A percentile compares a stretch with the other conserved stretches of the same genome.
These are phyloP conservation scores for Chrysoporthe puriensis DNA, from an alignment of 2,329 filamentous ascomycete species.

Conservation along the genomic window DNA sequence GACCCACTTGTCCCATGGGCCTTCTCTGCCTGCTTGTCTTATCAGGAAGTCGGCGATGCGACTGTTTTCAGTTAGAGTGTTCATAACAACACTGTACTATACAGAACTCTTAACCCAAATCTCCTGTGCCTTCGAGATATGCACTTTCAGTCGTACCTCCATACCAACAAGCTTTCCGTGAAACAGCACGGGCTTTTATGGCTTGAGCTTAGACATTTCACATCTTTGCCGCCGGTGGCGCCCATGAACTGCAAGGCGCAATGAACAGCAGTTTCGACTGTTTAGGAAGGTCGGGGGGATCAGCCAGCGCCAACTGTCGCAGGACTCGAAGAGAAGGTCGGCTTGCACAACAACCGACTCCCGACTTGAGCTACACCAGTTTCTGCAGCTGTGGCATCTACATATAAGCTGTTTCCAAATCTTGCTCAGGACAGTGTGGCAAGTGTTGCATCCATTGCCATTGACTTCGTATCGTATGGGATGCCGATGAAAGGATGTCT, in stretches of 20 bases:
- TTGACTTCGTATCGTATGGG: too few relatives aligned
- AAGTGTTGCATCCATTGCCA: too few relatives aligned
- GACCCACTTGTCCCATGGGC: not conserved
- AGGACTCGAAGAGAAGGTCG: conserved; percentile 10
- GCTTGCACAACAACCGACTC: not conserved
- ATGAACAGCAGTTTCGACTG: not conserved
- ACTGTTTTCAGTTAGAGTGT: not conserved
- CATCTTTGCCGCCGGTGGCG: not conserved
- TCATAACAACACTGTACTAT: conserved; percentile 4
- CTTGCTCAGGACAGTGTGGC: too few relatives aligned
- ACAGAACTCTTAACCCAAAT: not conserved
- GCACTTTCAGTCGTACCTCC: not conserved
- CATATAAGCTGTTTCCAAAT: conserved; percentile 4
- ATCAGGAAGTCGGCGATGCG: conserved; percentile 11
- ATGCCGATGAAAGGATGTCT: too few relatives aligned
- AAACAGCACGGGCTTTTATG: not conserved
- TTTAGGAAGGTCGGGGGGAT: conserved; percentile 12
- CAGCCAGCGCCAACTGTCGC: not conserved
- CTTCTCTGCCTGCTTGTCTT: not conserved
- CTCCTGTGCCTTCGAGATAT: not conserved
- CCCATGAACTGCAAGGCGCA: not conserved
- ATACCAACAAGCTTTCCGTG: not conserved
- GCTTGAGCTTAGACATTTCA: not conserved
- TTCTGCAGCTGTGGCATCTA: not conserved
- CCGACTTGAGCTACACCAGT: not conserved